Evolutionary conservation across 2,329 filamentous ascomycete species (phyloP).

Genomic region (Phialophora chinensis): DNA sequence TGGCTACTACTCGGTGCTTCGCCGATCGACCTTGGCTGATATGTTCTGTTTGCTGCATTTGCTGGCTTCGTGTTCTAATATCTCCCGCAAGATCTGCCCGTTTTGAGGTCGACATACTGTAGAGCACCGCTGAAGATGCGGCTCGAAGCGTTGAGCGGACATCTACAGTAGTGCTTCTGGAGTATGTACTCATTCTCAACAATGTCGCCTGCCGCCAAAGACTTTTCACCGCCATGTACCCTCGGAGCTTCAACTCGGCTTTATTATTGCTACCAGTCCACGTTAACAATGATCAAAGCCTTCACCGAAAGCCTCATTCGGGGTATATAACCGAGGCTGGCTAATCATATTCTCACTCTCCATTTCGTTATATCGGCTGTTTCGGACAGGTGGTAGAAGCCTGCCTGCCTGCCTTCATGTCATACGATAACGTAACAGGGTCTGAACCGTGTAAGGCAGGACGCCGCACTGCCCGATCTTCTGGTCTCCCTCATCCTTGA

Average conservation of each 20-base stretch:
- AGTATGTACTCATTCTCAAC: neutral
- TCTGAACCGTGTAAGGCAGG: neutral
- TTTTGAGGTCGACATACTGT: neutral
- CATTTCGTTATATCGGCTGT: neutral
- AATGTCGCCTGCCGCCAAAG: neutral
- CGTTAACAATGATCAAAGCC: neutral
- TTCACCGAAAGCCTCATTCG: neutral
- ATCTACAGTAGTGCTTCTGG: neutral
- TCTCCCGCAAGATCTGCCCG: neutral
- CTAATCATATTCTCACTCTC: neutral
- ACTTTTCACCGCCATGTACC: too few relatives aligned
- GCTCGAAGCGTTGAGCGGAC: neutral
- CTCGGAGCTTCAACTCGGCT: neutral
- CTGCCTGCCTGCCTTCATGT: neutral
- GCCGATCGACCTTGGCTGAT: neutral
- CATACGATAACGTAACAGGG: neutral
- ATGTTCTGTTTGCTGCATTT: neutral
- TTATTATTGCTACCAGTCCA: neutral
- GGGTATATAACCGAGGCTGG: neutral
- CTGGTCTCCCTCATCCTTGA: neutral
- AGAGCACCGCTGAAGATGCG: neutral
- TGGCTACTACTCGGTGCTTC: neutral
- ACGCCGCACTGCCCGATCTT: neutral
- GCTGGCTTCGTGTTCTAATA: neutral
- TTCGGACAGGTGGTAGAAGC: neutral